phyloP scores from a whole-genome alignment of 2,329 filamentous ascomycete genomes.

The Aspergillus sp. region DNA sequence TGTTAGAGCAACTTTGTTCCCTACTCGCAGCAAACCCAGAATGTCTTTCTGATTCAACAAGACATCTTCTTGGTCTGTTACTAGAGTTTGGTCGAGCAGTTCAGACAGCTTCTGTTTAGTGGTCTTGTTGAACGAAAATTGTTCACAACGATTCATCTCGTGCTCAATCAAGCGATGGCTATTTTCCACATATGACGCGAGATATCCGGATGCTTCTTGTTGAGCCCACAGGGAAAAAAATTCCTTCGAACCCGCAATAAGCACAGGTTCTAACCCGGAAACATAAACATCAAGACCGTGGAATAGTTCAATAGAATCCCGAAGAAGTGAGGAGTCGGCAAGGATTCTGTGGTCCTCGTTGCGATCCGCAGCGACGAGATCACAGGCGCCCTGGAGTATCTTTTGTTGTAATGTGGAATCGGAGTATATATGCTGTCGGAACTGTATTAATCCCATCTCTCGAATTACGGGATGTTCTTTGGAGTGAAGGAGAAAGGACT shows the following conservation, averaged over 20 bases:
- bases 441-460: conserved; percentile 75
- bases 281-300: conserved; percentile 81
- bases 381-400: conserved; percentile 70
- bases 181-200: conserved; percentile 74
- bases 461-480: conserved; percentile 71
- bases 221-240: conserved; percentile 73
- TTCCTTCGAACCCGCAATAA: conserved; percentile 65
- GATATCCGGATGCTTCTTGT: conserved; percentile 59
- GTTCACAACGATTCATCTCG: conserved; percentile 75
- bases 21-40: conserved; percentile 69
- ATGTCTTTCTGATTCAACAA: conserved; percentile 68
- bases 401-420: conserved; percentile 52
- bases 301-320: conserved; percentile 75
- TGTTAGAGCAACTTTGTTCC: conserved; percentile 68
- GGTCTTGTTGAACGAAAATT: conserved; percentile 76
- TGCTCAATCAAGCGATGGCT: conserved; percentile 67
- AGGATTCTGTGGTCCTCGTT: conserved; percentile 48
- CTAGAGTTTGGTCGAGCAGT: conserved; percentile 69
- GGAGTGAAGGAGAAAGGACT: conserved; percentile 78
- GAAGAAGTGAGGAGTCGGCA: conserved; percentile 67
- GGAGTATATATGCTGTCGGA: conserved; percentile 63
- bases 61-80: conserved; percentile 65
- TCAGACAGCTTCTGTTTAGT: conserved; percentile 77
- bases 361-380: conserved; percentile 73
- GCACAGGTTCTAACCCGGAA: conserved; percentile 73